Evolutionary conservation across 78 protist genomes (phyloP).

Genomic region (Capsaspora owczarzaki): DNA sequence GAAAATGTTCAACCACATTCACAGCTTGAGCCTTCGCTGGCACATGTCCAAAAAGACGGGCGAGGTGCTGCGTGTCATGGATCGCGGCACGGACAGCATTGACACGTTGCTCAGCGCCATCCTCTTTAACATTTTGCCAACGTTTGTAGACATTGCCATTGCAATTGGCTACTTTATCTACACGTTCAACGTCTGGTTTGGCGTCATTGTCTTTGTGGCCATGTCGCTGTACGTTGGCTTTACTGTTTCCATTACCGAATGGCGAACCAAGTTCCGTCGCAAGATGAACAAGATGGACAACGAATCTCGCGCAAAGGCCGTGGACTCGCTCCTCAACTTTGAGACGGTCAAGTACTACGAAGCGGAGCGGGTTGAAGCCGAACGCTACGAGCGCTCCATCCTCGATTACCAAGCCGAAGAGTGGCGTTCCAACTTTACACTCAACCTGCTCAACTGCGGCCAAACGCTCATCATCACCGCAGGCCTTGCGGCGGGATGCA

Average conservation of each 20-base stretch:
- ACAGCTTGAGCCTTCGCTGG: slow-evolving; percentile 19
- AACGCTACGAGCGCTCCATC: slow-evolving; percentile 21
- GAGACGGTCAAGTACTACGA: slow-evolving; percentile 67
- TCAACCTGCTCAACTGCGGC: slow-evolving; percentile 12
- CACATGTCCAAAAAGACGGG: slow-evolving; percentile 41
- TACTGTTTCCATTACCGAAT: slow-evolving; percentile 51
- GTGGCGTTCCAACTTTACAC: not conserved
- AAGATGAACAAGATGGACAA: slow-evolving; percentile 60
- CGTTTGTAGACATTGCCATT: slow-evolving; percentile 32
- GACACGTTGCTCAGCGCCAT: not conserved
- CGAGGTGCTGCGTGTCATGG: slow-evolving; percentile 32
- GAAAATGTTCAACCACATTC: slow-evolving; percentile 15
- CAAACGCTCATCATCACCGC: slow-evolving; percentile 17
- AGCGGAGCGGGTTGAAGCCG: slow-evolving; percentile 23
- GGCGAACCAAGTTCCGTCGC: slow-evolving; percentile 66
- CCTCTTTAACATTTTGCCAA: slow-evolving; percentile 40
- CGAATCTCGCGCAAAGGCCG: slow-evolving; percentile 11
- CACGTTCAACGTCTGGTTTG: slow-evolving; percentile 20
- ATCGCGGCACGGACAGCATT: slow-evolving; percentile 19
- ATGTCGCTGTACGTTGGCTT: slow-evolving; percentile 30
- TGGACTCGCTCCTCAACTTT: slow-evolving; percentile 68
- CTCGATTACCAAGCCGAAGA: slow-evolving; percentile 14
- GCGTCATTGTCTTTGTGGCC: slow-evolving; percentile 2
- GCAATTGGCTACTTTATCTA: slow-evolving; percentile 18
- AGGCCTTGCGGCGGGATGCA: slow-evolving; percentile 16